Percentiles rank a stretch among this genome's conserved stretches.
Conservation (phyloP, 1,284 basidiomycete genomes). For the Coniophora puteana region DNA sequence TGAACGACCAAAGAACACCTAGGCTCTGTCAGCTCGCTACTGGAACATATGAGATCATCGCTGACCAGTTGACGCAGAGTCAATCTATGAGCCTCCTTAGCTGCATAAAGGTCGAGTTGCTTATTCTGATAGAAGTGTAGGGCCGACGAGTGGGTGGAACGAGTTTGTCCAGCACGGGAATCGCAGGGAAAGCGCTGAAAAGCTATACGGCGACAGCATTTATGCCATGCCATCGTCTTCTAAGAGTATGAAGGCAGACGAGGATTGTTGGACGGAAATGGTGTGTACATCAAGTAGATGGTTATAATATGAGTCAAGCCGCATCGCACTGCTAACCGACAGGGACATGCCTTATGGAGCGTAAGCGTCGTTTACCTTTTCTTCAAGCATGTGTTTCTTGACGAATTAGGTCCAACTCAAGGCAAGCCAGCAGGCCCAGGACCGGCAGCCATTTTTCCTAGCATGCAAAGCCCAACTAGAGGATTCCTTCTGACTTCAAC, state of each 20-base stretch:
- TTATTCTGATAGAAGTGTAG: constrained; percentile 84
- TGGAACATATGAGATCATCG: constrained; percentile 12
- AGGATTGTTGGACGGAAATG: background rate
- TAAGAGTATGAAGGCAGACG: too few relatives aligned
- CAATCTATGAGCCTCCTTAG: constrained; percentile 68
- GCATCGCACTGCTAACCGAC: background rate
- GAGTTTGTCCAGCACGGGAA: constrained; percentile 7
- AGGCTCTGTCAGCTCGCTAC: constrained; percentile 7
- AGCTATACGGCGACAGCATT: constrained; percentile 6
- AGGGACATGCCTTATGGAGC: too few relatives aligned
- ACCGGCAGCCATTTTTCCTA: too few relatives aligned
- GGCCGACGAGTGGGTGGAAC: constrained; percentile 43
- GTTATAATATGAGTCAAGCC: constrained; percentile 1
- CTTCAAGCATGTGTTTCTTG: too few relatives aligned
- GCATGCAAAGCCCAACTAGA: too few relatives aligned
- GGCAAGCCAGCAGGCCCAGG: too few relatives aligned
- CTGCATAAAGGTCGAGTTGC: constrained; percentile 80
- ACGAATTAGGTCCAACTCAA: too few relatives aligned
- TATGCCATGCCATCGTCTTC: constrained; percentile 22
- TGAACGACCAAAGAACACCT: constrained; percentile 73
- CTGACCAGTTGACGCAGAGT: constrained; percentile 80
- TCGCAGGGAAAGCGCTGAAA: background rate
- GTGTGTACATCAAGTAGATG: constrained; percentile 2
- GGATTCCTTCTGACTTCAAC: constrained; percentile 63
- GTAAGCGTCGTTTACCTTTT: too few relatives aligned